Base-by-base conservation (phyloP, 2,329 filamentous ascomycete genomes). In the Trichoderma hamatum region DNA sequence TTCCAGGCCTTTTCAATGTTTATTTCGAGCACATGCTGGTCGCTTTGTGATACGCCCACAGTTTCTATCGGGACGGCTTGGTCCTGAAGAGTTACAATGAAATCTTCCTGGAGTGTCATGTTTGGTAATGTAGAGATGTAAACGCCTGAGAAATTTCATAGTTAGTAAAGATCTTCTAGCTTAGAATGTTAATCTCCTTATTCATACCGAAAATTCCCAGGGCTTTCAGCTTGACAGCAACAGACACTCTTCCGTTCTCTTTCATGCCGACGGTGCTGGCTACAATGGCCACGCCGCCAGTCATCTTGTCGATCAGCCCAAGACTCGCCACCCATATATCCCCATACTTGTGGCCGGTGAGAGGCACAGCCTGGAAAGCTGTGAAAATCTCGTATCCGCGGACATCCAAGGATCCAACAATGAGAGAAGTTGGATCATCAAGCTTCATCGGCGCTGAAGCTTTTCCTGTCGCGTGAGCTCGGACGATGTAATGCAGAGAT, bases 241-340 rank as follows among this genome's bases (percentile, higher is more conserved):
- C 80, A 9, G 88, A 80, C 24, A 96, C 80, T 19, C 88, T 82
- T 0, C 89, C 88, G 68, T 88, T 90, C 9, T 73, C 76, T 4
- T 74, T 75, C 54, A 89, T 77, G 39, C 85, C 85, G 55, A 90
- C 85, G 32, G 86, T 84, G n/a, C 83, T 89, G 46, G 83, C 84
- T 1, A 90, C 82, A 9, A 97, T 85, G 0, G 93, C 94, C 1
- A 93, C 94, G 0, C 90, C 89, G 0, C 94, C 95, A 0, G 93
- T 93, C 92, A 98, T 97, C 79, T 97, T 97, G 2, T 87, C 91
- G 3, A 97, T 72, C 2, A 98, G 82, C 0, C 95, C 95, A 0
- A 98, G 79, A 21, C 91, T 89, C 0, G 92, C 89, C 1, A 94
- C 83, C 54, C 80, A 81, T 0, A 90, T 81, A 5, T 72, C 60